Conservation (phyloP, 495 filamentous ascomycete species). For the Aspergillus homomorphus region DNA sequence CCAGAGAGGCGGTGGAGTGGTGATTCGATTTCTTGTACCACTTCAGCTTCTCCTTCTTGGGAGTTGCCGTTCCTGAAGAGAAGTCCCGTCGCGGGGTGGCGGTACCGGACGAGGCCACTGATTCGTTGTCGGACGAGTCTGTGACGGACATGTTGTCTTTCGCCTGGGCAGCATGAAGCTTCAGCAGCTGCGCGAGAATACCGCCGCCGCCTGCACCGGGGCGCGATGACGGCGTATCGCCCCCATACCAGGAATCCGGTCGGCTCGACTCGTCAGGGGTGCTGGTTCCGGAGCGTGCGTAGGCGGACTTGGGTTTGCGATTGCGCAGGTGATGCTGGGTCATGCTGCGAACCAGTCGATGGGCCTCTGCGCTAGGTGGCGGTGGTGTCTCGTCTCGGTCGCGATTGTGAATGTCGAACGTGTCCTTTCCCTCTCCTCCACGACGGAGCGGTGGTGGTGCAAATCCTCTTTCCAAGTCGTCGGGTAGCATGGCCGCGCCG, state of each 20-base stretch:
- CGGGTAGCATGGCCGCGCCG: constrained; percentile 32
- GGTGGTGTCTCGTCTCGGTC: constrained; percentile 23
- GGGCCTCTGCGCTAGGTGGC: constrained; percentile 37
- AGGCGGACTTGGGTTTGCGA: constrained; percentile 34
- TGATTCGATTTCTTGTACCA: constrained; percentile 61
- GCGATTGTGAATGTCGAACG: constrained; percentile 14
- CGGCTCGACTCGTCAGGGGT: constrained; percentile 36
- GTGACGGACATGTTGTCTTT: constrained; percentile 35
- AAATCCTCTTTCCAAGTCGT: constrained; percentile 26
- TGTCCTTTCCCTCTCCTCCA: constrained; percentile 23
- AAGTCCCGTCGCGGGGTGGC: constrained; percentile 35
- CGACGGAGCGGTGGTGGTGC: constrained; percentile 24
- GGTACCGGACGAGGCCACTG: constrained; percentile 34
- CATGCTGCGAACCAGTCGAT: constrained; percentile 44
- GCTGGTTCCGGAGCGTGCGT: constrained; percentile 37
- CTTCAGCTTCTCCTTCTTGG: constrained; percentile 56
- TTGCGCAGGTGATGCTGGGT: constrained; percentile 32
- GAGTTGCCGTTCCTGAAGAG: constrained; percentile 49
- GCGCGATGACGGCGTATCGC: constrained; percentile 13
- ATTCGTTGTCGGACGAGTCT: constrained; percentile 42
- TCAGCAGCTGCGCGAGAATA: constrained; percentile 41
- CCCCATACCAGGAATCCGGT: constrained; percentile 32
- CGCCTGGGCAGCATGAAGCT: constrained; percentile 33
- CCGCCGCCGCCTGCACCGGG: constrained; percentile 29
- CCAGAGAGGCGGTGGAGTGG: constrained; percentile 41